A percentile compares a stretch with the other conserved stretches of the same genome.
These are phyloP conservation scores for Sporisorium exsertum DNA, from an alignment of 1,284 basidiomycete species.

Conservation along the genomic window DNA sequence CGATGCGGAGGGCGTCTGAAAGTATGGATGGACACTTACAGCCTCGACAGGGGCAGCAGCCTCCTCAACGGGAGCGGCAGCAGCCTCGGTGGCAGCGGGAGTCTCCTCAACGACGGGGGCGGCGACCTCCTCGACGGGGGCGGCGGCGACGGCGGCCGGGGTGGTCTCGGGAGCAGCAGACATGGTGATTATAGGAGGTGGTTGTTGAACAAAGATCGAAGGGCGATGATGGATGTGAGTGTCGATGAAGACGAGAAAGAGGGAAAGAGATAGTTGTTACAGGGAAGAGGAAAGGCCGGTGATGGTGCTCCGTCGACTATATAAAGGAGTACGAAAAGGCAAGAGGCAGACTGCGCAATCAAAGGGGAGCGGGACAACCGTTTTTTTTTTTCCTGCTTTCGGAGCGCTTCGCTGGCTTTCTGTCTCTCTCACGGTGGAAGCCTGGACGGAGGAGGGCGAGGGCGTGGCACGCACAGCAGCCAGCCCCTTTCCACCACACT, in stretches of 20 bases:
- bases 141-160: constrained; percentile 30
- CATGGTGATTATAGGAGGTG: constrained; percentile 29
- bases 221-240: constrained; percentile 5
- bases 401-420: constrained; percentile 16
- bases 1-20: not conserved
- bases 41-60: constrained; percentile 28
- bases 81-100: constrained; percentile 21
- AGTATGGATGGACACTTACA: constrained; percentile 12
- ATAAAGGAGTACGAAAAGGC: constrained; percentile 29
- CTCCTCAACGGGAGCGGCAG: constrained; percentile 33
- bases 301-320: constrained; percentile 28
- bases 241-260: constrained; percentile 5
- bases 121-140: constrained; percentile 39
- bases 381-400: not conserved
- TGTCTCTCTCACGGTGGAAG: constrained; percentile 4
- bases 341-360: constrained; percentile 15
- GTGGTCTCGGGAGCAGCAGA: constrained; percentile 51
- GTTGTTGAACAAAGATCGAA: constrained; percentile 13
- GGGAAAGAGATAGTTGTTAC: constrained; percentile 10
- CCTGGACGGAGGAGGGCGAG: not conserved
- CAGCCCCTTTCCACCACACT: constrained; percentile 5
- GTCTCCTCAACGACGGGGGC: constrained; percentile 39
- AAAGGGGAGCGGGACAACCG: not conserved
- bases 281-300: constrained; percentile 12
- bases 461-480: not conserved